Evolutionary conservation across 1,139 yeast species (phyloP).

Genomic region (Lodderomyces jiufengensis): DNA sequence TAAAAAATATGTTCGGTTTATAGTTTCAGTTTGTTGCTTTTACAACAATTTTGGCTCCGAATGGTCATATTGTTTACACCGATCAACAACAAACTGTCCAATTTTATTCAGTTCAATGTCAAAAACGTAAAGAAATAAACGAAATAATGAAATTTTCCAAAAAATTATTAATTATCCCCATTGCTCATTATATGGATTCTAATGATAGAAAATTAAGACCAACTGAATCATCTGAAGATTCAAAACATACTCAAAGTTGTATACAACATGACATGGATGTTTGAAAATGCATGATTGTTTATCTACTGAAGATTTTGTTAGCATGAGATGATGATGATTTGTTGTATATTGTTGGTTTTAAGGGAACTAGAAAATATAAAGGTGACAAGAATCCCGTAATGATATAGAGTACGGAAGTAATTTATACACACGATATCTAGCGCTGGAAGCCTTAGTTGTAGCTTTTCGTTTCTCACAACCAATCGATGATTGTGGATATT

Average conservation of each 20-base stretch:
- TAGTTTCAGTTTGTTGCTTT: too few relatives aligned
- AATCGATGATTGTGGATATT: too few relatives aligned
- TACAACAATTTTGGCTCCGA: too few relatives aligned
- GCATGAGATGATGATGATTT: conserved; percentile 24
- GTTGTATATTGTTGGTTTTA: conserved; percentile 31
- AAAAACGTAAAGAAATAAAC: conserved; percentile 11
- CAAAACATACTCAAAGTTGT: conserved; percentile 11
- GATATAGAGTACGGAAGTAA: not conserved
- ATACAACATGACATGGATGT: conserved; percentile 28
- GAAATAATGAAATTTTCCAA: conserved; percentile 10
- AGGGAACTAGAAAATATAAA: conserved; percentile 41
- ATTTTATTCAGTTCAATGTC: conserved; percentile 11
- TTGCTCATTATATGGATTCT: conserved; percentile 30
- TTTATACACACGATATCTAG: too few relatives aligned
- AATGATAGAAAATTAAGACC: conserved; percentile 19
- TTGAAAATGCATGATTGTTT: conserved; percentile 27
- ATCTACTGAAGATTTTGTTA: conserved; percentile 12
- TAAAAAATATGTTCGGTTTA: too few relatives aligned
- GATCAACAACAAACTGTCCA: conserved; percentile 10
- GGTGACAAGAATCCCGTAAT: conserved; percentile 20
- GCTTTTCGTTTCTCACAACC: too few relatives aligned
- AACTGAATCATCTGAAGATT: not conserved
- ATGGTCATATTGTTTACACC: too few relatives aligned
- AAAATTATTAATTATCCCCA: conserved; percentile 27
- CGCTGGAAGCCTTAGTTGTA: too few relatives aligned